Percentiles rank a stretch among this genome's conserved stretches.
Conservation (phyloP, 2,329 filamentous ascomycete genomes). For the Albophoma yamanashiensis region DNA sequence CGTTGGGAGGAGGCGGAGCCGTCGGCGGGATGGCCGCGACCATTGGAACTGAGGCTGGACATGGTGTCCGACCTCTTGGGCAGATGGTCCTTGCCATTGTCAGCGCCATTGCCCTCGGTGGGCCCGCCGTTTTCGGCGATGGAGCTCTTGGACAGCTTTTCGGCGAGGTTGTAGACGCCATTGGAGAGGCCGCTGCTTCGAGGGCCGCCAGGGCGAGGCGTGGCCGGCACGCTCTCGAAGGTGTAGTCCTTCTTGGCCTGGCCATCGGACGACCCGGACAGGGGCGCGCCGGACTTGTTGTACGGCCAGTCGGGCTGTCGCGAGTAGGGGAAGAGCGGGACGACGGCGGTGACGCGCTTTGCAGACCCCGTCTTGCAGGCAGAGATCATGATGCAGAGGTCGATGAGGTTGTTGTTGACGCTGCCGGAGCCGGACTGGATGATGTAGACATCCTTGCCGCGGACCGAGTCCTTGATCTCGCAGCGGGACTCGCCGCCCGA, state of each 20-base stretch:
- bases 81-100: conserved; percentile 21
- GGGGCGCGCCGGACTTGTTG: conserved; percentile 85
- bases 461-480: conserved; percentile 91
- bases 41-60: conserved; percentile 21
- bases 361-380: conserved; percentile 93
- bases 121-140: conserved; percentile 33
- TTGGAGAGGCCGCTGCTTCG: conserved; percentile 54
- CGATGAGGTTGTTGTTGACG: conserved; percentile 94
- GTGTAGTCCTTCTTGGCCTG: conserved; percentile 55
- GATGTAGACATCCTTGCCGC: conserved; percentile 98
- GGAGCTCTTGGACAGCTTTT: conserved; percentile 59
- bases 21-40: conserved; percentile 26
- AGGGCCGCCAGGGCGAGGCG: conserved; percentile 63
- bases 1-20: conserved; percentile 30
- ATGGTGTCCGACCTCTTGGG: conserved; percentile 23
- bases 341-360: conserved; percentile 82
- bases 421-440: conserved; percentile 87
- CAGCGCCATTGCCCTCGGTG: conserved; percentile 11
- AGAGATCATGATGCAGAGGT: conserved; percentile 96
- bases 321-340: conserved; percentile 94
- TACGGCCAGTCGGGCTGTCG: conserved; percentile 94
- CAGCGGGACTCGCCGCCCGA: conserved; percentile 90
- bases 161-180: conserved; percentile 59
- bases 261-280: conserved; percentile 53
- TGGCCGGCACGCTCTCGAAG: conserved; percentile 85